These are phyloP conservation scores for Chlorella sp. DNA, from an alignment of 139 green algal species.

Conservation along the genomic window DNA sequence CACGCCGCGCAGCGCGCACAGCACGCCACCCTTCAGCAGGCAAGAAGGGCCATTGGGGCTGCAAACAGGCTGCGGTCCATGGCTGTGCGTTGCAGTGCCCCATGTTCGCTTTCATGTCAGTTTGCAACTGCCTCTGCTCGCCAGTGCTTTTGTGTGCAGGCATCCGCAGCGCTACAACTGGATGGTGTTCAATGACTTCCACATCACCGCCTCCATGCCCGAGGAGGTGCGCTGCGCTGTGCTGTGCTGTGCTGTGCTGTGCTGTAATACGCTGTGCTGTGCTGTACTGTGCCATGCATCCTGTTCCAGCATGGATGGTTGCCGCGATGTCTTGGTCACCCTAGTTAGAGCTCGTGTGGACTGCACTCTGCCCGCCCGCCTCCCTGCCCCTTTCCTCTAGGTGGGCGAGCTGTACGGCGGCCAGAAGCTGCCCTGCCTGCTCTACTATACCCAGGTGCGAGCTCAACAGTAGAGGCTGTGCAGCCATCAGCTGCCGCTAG, in stretches of 20 bases:
- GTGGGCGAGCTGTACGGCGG: conserved; percentile 60
- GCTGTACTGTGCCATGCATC: too few relatives aligned
- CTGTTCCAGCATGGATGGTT: too few relatives aligned
- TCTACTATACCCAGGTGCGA: conserved; percentile 78
- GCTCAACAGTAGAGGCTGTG: neutral
- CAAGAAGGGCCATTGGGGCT: too few relatives aligned
- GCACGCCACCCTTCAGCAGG: conserved; percentile 18
- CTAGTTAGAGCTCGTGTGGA: neutral
- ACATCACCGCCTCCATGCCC: conserved; percentile 49
- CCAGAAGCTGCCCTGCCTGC: conserved; percentile 85
- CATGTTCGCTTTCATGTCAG: too few relatives aligned
- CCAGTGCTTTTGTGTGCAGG: neutral
- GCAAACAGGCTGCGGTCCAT: too few relatives aligned
- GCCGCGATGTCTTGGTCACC: too few relatives aligned
- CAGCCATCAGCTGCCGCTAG: too few relatives aligned
- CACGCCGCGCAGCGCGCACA: neutral
- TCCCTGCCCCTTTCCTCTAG: too few relatives aligned
- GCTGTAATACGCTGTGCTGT: too few relatives aligned
- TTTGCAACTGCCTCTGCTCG: too few relatives aligned
- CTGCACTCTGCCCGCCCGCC: neutral
- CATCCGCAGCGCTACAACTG: conserved; percentile 49
- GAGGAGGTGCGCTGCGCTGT: conserved; percentile 60
- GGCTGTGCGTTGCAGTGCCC: too few relatives aligned
- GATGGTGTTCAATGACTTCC: conserved; percentile 95
- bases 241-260: too few relatives aligned